Conservation (phyloP, 768 basidiomycete species). For the Grammothele lineata region DNA sequence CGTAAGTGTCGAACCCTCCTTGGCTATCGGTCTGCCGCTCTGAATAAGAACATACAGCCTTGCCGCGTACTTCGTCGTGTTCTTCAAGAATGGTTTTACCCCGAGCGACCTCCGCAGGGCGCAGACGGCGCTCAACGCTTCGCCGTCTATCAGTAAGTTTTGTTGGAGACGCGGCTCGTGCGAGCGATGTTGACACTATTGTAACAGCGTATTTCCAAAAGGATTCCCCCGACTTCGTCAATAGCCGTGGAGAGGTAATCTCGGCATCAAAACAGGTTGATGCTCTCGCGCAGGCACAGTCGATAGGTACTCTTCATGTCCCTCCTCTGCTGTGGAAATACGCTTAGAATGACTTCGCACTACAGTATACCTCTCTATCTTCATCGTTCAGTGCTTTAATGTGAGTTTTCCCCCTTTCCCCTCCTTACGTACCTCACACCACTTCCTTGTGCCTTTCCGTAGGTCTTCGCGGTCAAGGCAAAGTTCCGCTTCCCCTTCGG, state of each 20-base stretch:
- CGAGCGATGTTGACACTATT: background rate
- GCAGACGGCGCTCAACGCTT: slow-evolving; percentile 30
- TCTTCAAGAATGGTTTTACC: slow-evolving; percentile 57
- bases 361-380: slow-evolving; percentile 57
- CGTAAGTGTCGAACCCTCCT: slow-evolving; percentile 33
- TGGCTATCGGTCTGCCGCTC: background rate
- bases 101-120: slow-evolving; percentile 51
- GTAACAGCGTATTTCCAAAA: slow-evolving; percentile 44
- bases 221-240: slow-evolving; percentile 50
- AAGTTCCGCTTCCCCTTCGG: slow-evolving; percentile 64
- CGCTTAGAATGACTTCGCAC: background rate
- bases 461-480: slow-evolving; percentile 68
- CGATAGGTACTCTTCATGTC: slow-evolving; percentile 38
- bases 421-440: background rate
- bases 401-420: slow-evolving; percentile 25
- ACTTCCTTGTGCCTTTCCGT: background rate
- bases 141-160: slow-evolving; percentile 1
- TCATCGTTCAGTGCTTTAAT: slow-evolving; percentile 68
- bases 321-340: background rate
- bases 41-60: too few relatives aligned
- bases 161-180: too few relatives aligned
- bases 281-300: slow-evolving; percentile 57
- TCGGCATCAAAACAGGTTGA: slow-evolving; percentile 47
- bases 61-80: slow-evolving; percentile 64
- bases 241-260: slow-evolving; percentile 45